These are phyloP conservation scores for Scheffersomyces cryptocercus DNA, from an alignment of 1,139 yeast genomes.

Conservation along the genomic window DNA sequence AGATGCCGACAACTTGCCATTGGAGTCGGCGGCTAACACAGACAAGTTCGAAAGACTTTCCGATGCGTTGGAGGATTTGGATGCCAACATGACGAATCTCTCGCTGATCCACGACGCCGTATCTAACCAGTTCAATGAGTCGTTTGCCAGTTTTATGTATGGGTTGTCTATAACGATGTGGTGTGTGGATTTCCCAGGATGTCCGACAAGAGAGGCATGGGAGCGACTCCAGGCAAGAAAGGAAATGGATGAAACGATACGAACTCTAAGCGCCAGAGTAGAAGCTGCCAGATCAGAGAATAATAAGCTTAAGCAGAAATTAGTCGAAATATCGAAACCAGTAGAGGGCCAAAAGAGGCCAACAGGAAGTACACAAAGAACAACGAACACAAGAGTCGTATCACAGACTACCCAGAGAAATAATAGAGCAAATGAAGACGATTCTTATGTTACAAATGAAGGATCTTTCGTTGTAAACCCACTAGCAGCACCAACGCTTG, in stretches of 20 bases:
- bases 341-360: conserved; percentile 1
- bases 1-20: conserved; percentile 40
- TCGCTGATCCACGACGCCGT: conserved; percentile 53
- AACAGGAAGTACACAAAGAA: background rate
- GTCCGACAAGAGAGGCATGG: conserved; percentile 40
- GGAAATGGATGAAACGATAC: conserved; percentile 27
- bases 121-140: conserved; percentile 55
- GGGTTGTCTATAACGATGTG: conserved; percentile 66
- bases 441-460: conserved; percentile 21
- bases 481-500: conserved; percentile 14
- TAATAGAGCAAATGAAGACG: conserved; percentile 13
- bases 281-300: conserved; percentile 26
- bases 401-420: conserved; percentile 1
- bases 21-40: conserved; percentile 32
- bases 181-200: conserved; percentile 60
- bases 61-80: conserved; percentile 56
- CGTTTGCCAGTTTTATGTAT: conserved; percentile 60
- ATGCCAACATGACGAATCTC: conserved; percentile 46
- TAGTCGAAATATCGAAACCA: conserved; percentile 10
- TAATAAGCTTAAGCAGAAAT: conserved; percentile 24
- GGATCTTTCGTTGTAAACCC: conserved; percentile 27
- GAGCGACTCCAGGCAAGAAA: conserved; percentile 29
- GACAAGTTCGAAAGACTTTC: conserved; percentile 44
- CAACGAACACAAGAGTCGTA: conserved; percentile 2
- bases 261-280: conserved; percentile 22